Evolutionary conservation across 768 basidiomycete species (phyloP).

Genomic region (Russula virescens): DNA sequence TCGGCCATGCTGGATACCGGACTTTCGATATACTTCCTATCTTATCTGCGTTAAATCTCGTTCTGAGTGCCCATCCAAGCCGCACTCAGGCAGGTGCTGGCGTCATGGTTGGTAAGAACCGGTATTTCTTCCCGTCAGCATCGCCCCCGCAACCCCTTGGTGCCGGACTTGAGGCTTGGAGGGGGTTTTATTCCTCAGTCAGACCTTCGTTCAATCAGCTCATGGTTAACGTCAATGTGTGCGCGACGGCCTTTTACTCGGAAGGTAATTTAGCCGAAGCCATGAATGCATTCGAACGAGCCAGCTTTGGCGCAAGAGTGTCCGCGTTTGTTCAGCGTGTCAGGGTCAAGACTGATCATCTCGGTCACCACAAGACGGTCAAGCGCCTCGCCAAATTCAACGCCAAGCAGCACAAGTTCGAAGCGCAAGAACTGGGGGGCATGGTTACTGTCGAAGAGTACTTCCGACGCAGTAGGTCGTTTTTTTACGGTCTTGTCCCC

Average conservation of each 20-base stretch:
- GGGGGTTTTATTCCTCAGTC: slow-evolving; percentile 41
- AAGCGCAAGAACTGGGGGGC: slow-evolving; percentile 36
- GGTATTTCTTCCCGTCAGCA: slow-evolving; percentile 44
- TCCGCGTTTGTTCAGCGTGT: slow-evolving; percentile 62
- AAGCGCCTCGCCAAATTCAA: slow-evolving; percentile 43
- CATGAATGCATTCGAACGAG: slow-evolving; percentile 38
- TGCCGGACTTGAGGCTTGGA: slow-evolving; percentile 56
- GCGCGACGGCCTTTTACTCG: slow-evolving; percentile 43
- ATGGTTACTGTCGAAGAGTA: slow-evolving; percentile 44
- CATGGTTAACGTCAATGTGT: slow-evolving; percentile 54
- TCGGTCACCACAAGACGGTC: slow-evolving; percentile 72
- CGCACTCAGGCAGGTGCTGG: slow-evolving; percentile 36
- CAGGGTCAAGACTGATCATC: slow-evolving; percentile 58
- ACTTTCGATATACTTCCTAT: slow-evolving; percentile 43
- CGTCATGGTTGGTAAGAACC: slow-evolving; percentile 47
- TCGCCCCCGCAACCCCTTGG: slow-evolving; percentile 33
- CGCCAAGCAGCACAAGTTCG: slow-evolving; percentile 38
- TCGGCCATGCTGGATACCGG: slow-evolving; percentile 39
- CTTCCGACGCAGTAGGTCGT: slow-evolving; percentile 39
- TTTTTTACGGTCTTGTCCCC: neutral
- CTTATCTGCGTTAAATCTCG: slow-evolving; percentile 46
- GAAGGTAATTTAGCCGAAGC: slow-evolving; percentile 40
- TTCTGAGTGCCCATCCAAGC: slow-evolving; percentile 42
- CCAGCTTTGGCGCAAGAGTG: slow-evolving; percentile 54
- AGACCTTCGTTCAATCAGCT: slow-evolving; percentile 39